Evolutionary conservation across 2,329 filamentous ascomycete genomes (phyloP).

Genomic region (Cercospora sesami): DNA sequence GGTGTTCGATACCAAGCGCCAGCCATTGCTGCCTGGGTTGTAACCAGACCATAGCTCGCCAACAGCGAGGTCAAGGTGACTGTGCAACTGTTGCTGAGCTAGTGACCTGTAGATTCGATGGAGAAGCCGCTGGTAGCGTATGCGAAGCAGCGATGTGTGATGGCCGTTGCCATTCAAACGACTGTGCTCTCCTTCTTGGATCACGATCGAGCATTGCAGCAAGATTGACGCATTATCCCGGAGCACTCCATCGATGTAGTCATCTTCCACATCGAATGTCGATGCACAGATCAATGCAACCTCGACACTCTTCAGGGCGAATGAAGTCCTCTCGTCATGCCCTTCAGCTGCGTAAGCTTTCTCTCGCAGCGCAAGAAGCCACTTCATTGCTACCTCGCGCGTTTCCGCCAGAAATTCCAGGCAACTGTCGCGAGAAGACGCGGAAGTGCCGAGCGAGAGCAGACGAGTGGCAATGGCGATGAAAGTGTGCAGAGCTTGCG

Average conservation of each 20-base stretch:
- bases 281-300: constrained; percentile 58
- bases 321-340: constrained; percentile 32
- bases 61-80: constrained; percentile 26
- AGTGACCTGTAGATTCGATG: constrained; percentile 23
- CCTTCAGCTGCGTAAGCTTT: constrained; percentile 48
- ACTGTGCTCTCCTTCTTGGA: constrained; percentile 23
- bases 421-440: neutral
- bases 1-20: constrained; percentile 7
- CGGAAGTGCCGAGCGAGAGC: constrained; percentile 25
- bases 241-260: constrained; percentile 19
- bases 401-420: constrained; percentile 42
- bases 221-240: constrained; percentile 24
- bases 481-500: constrained; percentile 28
- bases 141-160: neutral
- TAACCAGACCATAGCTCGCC: constrained; percentile 46
- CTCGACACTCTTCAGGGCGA: constrained; percentile 48
- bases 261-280: constrained; percentile 44
- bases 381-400: constrained; percentile 49
- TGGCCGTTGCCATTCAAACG: neutral
- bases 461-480: constrained; percentile 28
- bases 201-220: constrained; percentile 25
- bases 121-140: constrained; percentile 24
- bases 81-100: neutral
- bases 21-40: constrained; percentile 23
- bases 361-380: constrained; percentile 52